phyloP scores from a whole-genome alignment of 2,329 filamentous ascomycete species.

The Fusarium redolens region DNA sequence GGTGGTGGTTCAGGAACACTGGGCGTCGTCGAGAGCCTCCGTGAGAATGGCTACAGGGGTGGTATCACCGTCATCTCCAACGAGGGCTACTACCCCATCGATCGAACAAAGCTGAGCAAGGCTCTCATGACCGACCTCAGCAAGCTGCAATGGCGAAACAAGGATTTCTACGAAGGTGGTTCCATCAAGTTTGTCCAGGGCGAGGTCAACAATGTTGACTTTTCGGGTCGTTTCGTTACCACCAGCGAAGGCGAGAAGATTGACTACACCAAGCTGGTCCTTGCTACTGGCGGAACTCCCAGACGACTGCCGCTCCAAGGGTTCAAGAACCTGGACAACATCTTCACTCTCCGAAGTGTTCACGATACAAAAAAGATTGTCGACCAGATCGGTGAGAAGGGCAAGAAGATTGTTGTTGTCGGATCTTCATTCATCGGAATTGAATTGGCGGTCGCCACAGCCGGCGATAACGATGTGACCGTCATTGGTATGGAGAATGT shows the following conservation, averaged over 20 bases:
- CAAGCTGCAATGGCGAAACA: constrained; percentile 82
- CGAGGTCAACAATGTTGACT: constrained; percentile 81
- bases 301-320: constrained; percentile 82
- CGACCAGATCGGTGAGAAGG: constrained; percentile 80
- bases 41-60: constrained; percentile 83
- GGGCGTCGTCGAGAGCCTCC: constrained; percentile 83
- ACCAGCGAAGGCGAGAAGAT: constrained; percentile 79
- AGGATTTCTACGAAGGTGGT: constrained; percentile 78
- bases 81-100: constrained; percentile 89
- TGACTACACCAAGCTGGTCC: constrained; percentile 86
- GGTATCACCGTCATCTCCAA: constrained; percentile 84
- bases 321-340: constrained; percentile 86
- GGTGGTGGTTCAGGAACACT: constrained; percentile 88
- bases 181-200: constrained; percentile 68
- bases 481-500: constrained; percentile 89
- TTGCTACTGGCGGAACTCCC: constrained; percentile 87
- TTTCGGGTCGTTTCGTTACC: constrained; percentile 76
- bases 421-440: constrained; percentile 98
- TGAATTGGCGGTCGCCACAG: constrained; percentile 89
- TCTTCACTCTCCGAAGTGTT: constrained; percentile 86
- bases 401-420: constrained; percentile 92
- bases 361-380: constrained; percentile 82
- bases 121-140: constrained; percentile 83
- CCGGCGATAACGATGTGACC: constrained; percentile 83
- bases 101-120: constrained; percentile 96